These are phyloP conservation scores for Cotoneaster glaucophyllus DNA, from an alignment of 306 rosid genomes.

Conservation along the genomic window DNA sequence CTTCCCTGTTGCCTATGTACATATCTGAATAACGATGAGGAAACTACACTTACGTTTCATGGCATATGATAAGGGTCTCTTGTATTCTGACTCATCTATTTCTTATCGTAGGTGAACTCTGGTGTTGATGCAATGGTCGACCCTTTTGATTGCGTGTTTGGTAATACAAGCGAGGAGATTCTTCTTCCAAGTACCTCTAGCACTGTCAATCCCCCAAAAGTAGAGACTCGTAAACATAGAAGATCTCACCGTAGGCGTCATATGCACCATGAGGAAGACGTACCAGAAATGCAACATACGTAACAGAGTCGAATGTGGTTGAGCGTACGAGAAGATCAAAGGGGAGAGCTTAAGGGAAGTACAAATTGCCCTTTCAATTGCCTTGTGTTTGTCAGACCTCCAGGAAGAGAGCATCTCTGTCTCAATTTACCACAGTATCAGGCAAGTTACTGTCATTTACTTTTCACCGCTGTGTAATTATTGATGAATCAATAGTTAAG, in stretches of 20 bases:
- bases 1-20: neutral
- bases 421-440: neutral
- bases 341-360: neutral
- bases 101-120: conserved; percentile 30
- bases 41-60: neutral
- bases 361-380: neutral
- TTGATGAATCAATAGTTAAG: neutral
- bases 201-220: conserved; percentile 21
- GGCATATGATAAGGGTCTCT: neutral
- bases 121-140: conserved; percentile 33
- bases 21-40: neutral
- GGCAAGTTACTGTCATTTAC: neutral
- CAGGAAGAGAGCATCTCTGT: neutral
- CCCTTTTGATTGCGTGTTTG: conserved; percentile 67
- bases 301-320: conserved; percentile 21
- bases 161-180: conserved; percentile 48
- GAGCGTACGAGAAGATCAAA: neutral
- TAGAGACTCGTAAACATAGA: conserved; percentile 35
- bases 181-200: conserved; percentile 26
- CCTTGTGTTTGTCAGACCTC: neutral
- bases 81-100: neutral
- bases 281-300: conserved; percentile 14
- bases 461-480: neutral
- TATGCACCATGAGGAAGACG: conserved; percentile 35
- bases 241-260: conserved; percentile 64